Evolutionary conservation across 192 early-diverging fungal genomes (phyloP).

Genomic region (Coemansia sp.): DNA sequence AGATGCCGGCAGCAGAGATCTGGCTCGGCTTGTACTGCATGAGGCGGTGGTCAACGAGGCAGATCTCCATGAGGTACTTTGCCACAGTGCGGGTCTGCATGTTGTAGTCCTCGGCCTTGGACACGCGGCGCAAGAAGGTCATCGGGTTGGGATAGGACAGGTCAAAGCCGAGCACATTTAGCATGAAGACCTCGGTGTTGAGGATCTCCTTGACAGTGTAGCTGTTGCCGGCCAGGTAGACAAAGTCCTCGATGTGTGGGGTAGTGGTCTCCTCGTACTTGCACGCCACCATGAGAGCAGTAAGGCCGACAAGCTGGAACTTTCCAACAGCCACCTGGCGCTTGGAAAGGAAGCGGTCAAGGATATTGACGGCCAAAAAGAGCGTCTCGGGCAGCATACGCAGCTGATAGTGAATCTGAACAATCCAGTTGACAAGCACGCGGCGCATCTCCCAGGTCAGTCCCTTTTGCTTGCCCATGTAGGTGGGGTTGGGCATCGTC

Average conservation of each 20-base stretch:
- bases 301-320: slow-evolving; percentile 92
- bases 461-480: slow-evolving; percentile 83
- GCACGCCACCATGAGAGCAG: slow-evolving; percentile 83
- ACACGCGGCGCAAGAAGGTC: slow-evolving; percentile 86
- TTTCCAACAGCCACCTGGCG: slow-evolving; percentile 83
- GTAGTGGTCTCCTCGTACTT: slow-evolving; percentile 94
- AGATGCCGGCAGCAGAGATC: slow-evolving; percentile 77
- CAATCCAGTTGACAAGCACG: slow-evolving; percentile 93
- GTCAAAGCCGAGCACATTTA: slow-evolving; percentile 82
- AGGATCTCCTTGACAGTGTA: slow-evolving; percentile 82
- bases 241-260: slow-evolving; percentile 81
- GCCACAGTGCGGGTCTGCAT: slow-evolving; percentile 87
- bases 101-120: slow-evolving; percentile 88
- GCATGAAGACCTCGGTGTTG: slow-evolving; percentile 88
- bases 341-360: slow-evolving; percentile 90
- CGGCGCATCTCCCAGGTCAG: slow-evolving; percentile 90
- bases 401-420: slow-evolving; percentile 90
- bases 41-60: slow-evolving; percentile 81
- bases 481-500: slow-evolving; percentile 75
- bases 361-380: slow-evolving; percentile 87
- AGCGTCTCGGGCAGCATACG: slow-evolving; percentile 92
- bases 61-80: slow-evolving; percentile 96
- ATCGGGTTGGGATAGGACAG: slow-evolving; percentile 88
- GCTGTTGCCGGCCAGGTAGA: slow-evolving; percentile 79
- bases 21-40: slow-evolving; percentile 67